Conservation (phyloP, 2,329 filamentous ascomycete genomes). For the Arthroderma sp. region DNA sequence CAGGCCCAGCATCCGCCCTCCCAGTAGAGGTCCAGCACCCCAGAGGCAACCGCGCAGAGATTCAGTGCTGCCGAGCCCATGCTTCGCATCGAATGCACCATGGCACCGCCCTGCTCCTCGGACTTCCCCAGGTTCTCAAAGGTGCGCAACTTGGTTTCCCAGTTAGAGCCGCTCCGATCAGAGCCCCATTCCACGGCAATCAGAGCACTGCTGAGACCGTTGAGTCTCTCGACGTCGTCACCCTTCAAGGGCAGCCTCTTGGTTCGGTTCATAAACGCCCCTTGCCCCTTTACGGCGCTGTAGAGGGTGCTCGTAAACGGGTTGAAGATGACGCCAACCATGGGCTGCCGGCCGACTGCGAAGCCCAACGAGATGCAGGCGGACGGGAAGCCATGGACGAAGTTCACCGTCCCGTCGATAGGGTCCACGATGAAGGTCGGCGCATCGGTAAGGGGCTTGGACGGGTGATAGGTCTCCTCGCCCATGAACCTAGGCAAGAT, state of each 20-base stretch:
- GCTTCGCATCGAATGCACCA: conserved; percentile 49
- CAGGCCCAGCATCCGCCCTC: conserved; percentile 55
- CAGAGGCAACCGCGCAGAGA: conserved; percentile 47
- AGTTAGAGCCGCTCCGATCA: conserved; percentile 46
- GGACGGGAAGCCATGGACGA: conserved; percentile 50
- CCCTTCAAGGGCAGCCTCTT: conserved; percentile 37
- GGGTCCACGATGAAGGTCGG: conserved; percentile 54
- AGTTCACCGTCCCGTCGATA: conserved; percentile 55
- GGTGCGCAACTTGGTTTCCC: conserved; percentile 44
- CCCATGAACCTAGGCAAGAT: conserved; percentile 38
- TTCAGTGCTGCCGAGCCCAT: conserved; percentile 51
- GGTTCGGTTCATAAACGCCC: conserved; percentile 37
- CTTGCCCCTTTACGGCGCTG: conserved; percentile 43
- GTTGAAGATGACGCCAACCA: conserved; percentile 50
- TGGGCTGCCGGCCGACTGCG: conserved; percentile 38
- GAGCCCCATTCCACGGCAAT: conserved; percentile 52
- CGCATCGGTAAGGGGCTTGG: conserved; percentile 38
- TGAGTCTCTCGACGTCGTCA: conserved; percentile 33
- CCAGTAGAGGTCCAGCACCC: conserved; percentile 51
- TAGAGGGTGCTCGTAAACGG: conserved; percentile 47
- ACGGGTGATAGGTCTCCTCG: conserved; percentile 49
- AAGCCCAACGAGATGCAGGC: conserved; percentile 50
- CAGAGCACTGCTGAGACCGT: conserved; percentile 40
- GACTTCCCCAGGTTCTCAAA: conserved; percentile 39
- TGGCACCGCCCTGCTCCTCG: conserved; percentile 45